Evolutionary conservation across 1,284 basidiomycete genomes (phyloP).

Genomic region (Gymnopus androsaceus): DNA sequence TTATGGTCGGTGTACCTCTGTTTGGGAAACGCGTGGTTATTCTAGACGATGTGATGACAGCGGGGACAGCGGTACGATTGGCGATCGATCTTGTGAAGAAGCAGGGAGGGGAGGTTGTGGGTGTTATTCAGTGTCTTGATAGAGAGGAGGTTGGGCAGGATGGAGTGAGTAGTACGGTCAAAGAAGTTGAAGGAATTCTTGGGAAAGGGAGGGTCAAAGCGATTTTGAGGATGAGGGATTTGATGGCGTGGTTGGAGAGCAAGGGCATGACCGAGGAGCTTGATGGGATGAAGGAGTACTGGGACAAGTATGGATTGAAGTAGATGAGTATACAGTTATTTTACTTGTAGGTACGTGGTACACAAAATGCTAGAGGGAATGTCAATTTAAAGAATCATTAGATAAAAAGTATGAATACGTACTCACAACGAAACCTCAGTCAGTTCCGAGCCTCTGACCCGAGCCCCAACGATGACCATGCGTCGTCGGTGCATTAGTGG

Average conservation of each 20-base stretch:
- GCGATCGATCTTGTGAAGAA: constrained; percentile 73
- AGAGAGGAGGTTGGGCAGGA: constrained; percentile 85
- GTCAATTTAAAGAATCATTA: too few relatives aligned
- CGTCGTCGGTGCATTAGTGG: neutral
- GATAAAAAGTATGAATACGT: too few relatives aligned
- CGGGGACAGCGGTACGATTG: constrained; percentile 87
- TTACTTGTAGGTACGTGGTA: too few relatives aligned
- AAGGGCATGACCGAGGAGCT: constrained; percentile 70
- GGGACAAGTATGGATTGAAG: constrained; percentile 43
- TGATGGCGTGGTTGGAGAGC: constrained; percentile 81
- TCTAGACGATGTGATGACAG: constrained; percentile 96
- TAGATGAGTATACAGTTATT: too few relatives aligned
- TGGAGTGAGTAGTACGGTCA: constrained; percentile 72
- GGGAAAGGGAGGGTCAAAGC: constrained; percentile 69
- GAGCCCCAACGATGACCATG: constrained; percentile 17
- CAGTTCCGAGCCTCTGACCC: constrained; percentile 10
- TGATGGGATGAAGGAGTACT: constrained; percentile 78
- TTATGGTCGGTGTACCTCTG: constrained; percentile 85
- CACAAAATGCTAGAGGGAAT: too few relatives aligned
- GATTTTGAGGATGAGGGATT: constrained; percentile 84
- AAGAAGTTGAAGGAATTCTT: constrained; percentile 81
- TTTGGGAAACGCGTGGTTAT: constrained; percentile 82
- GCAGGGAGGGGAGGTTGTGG: constrained; percentile 80
- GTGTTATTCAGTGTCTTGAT: constrained; percentile 90
- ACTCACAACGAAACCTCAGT: too few relatives aligned